Base-by-base conservation (phyloP, 345 rosid species). In the Alliaria petiolata region DNA sequence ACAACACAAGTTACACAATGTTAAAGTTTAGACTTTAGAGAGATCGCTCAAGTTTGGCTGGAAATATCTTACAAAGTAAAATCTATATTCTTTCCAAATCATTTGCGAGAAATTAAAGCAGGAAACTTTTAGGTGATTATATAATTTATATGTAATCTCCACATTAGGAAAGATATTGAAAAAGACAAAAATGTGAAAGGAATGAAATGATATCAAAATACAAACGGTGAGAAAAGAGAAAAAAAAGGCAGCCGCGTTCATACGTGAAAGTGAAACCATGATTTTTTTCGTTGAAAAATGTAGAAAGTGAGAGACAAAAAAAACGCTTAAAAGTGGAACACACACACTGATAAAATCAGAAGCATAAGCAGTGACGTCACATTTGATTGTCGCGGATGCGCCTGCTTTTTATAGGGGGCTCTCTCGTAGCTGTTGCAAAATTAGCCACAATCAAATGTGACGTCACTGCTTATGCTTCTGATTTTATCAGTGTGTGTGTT, bases 281-380 rank as follows among this genome's bases (percentile, higher is more conserved):
- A 35, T 35, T 35, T 35, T 9, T 10, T 9, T 35, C 3, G 25
- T 22, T 3, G 25, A 22, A 35, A 35, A 44, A 44, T 7, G 49
- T 15, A 44, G 22, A 8, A 47, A 22, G 25, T 22, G 22, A 8
- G 7, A 8, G 3, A 19, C 13, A 46, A 17, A 19, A 11, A 31
- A 50, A 9, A 9, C 22, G 19, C 19, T 14, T 0, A 51, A 38
- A 34, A 17, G 39, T 39, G 60, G 25, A 47, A 49, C 33, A 33
- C 13, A 45, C 11, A 1, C 2, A 34, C 36, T 22, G 25, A 8
- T 13, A 34, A 11, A 64, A 8, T 34, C 19, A 64, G 28, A 39
- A 20, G 33, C 65, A 43, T 44, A 44, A 40, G 62, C 62, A 62
- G 20, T 65, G 72, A 74, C 78, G 54, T 74, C 72, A 74, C 19